Evolutionary conservation across 306 rosid genomes (phyloP).

Genomic region (Prunus fruticosa): DNA sequence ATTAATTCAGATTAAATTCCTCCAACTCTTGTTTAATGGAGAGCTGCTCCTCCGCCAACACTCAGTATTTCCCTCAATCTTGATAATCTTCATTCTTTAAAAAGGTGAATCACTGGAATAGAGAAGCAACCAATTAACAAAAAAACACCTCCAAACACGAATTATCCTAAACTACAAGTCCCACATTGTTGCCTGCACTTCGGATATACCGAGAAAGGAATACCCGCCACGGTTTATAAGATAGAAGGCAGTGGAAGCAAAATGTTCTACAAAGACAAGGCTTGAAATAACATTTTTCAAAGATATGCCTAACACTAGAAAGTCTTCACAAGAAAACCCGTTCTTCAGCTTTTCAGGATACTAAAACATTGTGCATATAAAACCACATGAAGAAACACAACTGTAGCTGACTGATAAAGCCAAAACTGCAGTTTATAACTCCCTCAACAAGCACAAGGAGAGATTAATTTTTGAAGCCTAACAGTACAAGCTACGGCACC

Average conservation of each 20-base stretch:
- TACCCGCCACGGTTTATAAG: background rate
- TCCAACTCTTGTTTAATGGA: background rate
- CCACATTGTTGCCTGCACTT: no score
- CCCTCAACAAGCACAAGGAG: background rate
- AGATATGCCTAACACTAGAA: background rate
- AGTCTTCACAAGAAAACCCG: background rate
- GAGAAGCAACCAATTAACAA: background rate
- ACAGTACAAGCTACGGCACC: no score
- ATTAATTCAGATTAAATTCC: background rate
- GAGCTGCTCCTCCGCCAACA: background rate
- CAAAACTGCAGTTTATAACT: background rate
- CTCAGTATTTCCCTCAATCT: background rate
- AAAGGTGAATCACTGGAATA: background rate
- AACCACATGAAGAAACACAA: background rate
- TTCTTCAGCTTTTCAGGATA: background rate
- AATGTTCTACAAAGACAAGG: background rate
- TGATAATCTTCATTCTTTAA: slow-evolving; percentile 10
- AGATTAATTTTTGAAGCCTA: background rate
- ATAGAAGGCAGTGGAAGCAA: background rate
- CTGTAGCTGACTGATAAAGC: background rate
- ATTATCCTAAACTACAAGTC: background rate
- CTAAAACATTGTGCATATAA: background rate
- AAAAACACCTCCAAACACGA: background rate
- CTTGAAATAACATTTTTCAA: background rate
- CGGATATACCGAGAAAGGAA: background rate